Evolutionary conservation across 1,139 yeast genomes (phyloP).

Genomic region (Eremothecium gossypii): DNA sequence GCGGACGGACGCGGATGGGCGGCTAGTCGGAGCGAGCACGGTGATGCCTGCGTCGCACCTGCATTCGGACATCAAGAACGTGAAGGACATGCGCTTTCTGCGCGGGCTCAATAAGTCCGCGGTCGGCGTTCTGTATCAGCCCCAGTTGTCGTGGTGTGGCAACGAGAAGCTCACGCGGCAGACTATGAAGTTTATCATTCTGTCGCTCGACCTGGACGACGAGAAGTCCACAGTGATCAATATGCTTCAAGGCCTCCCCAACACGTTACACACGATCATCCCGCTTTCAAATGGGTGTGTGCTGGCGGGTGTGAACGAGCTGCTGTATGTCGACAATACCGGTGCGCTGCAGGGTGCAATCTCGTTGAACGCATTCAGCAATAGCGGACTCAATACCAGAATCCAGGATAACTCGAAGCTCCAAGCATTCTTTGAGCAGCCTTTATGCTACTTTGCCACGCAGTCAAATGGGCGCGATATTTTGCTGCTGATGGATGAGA

Average conservation of each 20-base stretch:
- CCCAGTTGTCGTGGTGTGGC: slow-evolving; percentile 70
- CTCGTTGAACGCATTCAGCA: slow-evolving; percentile 22
- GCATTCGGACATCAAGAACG: slow-evolving; percentile 49
- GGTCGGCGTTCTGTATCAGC: slow-evolving; percentile 58
- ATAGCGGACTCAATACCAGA: slow-evolving; percentile 18
- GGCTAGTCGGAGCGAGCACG: slow-evolving; percentile 23
- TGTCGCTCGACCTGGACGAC: slow-evolving; percentile 16
- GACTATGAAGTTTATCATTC: slow-evolving; percentile 20
- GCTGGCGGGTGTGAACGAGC: slow-evolving; percentile 65
- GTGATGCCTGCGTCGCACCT: slow-evolving; percentile 49
- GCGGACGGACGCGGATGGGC: slow-evolving; percentile 13
- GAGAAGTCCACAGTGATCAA: slow-evolving; percentile 19
- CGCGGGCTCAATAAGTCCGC: slow-evolving; percentile 75
- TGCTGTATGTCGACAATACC: slow-evolving; percentile 73
- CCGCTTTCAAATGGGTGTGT: slow-evolving; percentile 67
- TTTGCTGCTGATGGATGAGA: slow-evolving; percentile 23
- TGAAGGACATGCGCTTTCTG: slow-evolving; percentile 61
- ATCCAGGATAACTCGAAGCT: slow-evolving; percentile 19
- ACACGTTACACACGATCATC: slow-evolving; percentile 56
- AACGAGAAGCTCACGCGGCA: slow-evolving; percentile 25
- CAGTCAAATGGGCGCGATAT: slow-evolving; percentile 13
- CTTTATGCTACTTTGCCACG: slow-evolving; percentile 15
- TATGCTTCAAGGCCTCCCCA: slow-evolving; percentile 46
- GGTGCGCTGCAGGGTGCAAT: slow-evolving; percentile 38
- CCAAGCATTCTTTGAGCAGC: slow-evolving; percentile 18